phyloP scores from a whole-genome alignment of 306 rosid genomes.

The Styphnolobium japonicum region DNA sequence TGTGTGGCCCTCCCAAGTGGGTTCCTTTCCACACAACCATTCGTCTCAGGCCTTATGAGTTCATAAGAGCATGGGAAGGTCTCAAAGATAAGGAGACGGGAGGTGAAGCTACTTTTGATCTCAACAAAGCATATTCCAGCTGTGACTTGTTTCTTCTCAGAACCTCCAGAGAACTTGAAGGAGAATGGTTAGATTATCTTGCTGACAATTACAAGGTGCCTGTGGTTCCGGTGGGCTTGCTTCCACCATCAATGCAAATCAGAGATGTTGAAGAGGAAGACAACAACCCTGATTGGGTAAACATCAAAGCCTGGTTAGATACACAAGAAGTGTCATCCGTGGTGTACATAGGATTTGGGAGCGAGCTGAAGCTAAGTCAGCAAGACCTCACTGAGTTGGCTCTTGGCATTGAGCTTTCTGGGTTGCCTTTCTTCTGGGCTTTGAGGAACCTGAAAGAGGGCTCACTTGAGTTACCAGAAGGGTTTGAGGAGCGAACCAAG shows the following conservation, averaged over 20 bases:
- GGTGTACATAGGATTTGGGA: conserved; percentile 56
- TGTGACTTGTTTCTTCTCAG: conserved; percentile 37
- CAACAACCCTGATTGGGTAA: conserved; percentile 28
- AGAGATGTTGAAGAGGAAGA: conserved; percentile 31
- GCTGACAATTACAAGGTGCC: conserved; percentile 5
- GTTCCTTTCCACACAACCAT: conserved; percentile 29
- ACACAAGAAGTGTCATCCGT: conserved; percentile 24
- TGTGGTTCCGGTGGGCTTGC: conserved; percentile 36
- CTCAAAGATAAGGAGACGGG: conserved; percentile 20
- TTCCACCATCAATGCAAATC: conserved; percentile 42
- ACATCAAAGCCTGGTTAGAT: conserved; percentile 30
- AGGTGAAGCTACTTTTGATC: not conserved
- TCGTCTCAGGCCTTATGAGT: conserved; percentile 19
- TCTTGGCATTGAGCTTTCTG: conserved; percentile 48
- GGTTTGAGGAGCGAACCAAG: conserved; percentile 48
- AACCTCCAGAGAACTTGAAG: conserved; percentile 39
- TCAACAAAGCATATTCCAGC: conserved; percentile 31
- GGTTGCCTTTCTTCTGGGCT: conserved; percentile 63
- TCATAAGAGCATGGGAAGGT: not conserved
- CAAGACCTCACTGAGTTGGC: conserved; percentile 38
- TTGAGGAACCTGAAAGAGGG: conserved; percentile 32
- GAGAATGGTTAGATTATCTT: conserved; percentile 36
- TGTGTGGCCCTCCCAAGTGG: conserved; percentile 38
- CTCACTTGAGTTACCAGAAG: conserved; percentile 37
- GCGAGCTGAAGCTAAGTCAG: conserved; percentile 52